Evolutionary conservation across 202 grass and related monocot species (phyloP).

Genomic region (Setaria viridis): DNA sequence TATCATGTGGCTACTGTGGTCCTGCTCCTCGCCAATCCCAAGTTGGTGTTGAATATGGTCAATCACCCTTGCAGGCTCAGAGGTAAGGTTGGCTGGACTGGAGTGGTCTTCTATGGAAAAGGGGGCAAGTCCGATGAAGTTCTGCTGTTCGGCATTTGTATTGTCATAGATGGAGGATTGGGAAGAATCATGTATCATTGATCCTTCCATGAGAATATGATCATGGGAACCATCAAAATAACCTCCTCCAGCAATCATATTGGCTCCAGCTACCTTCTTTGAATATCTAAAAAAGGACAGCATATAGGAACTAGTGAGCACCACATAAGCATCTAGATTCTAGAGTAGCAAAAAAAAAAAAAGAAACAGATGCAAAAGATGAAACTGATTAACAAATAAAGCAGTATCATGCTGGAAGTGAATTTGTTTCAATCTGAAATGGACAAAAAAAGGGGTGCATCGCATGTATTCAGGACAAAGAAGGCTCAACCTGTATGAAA

Average conservation of each 20-base stretch:
- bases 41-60: conserved; percentile 50
- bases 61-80: conserved; percentile 45
- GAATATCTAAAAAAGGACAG: conserved; percentile 25
- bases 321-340: conserved; percentile 7
- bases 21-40: conserved; percentile 50
- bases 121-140: conserved; percentile 46
- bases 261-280: conserved; percentile 23
- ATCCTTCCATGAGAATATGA: conserved; percentile 59
- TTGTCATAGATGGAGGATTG: conserved; percentile 52
- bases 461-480: conserved; percentile 27
- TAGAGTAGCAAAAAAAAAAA: no score
- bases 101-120: conserved; percentile 67
- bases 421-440: conserved; percentile 2
- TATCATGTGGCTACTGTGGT: conserved; percentile 57
- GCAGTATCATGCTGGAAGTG: conserved; percentile 15
- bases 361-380: conserved; percentile 19
- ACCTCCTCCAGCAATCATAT: conserved; percentile 66
- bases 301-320: conserved; percentile 29
- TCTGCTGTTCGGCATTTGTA: conserved; percentile 37
- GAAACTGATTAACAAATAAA: conserved; percentile 27
- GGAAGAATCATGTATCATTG: conserved; percentile 53
- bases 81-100: conserved; percentile 46
- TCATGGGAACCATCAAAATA: conserved; percentile 59
- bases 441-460: conserved; percentile 17
- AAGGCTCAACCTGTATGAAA: conserved; percentile 48